These are phyloP conservation scores for Podosphaera aphanis DNA, from an alignment of 2,329 filamentous ascomycete species.

Conservation along the genomic window DNA sequence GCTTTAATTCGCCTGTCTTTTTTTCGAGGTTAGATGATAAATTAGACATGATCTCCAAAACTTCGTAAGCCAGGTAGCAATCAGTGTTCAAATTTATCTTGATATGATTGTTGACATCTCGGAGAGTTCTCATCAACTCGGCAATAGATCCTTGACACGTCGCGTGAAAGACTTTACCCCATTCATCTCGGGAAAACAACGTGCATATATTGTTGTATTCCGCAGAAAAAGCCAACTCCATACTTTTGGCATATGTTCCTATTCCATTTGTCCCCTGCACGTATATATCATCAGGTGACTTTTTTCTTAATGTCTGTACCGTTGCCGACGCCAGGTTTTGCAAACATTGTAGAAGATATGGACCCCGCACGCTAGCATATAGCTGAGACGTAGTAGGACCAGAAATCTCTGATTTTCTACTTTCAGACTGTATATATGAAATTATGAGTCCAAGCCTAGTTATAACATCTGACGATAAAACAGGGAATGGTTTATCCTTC, in stretches of 20 bases:
- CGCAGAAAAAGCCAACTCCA: slow-evolving; percentile 67
- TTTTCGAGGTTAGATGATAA: slow-evolving; percentile 60
- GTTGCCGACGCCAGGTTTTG: slow-evolving; percentile 75
- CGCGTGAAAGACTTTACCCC: slow-evolving; percentile 52
- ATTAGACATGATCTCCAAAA: slow-evolving; percentile 68
- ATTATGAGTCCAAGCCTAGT: slow-evolving; percentile 61
- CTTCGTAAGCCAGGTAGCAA: slow-evolving; percentile 86
- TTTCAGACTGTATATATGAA: slow-evolving; percentile 43
- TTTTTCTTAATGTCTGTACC: slow-evolving; percentile 60
- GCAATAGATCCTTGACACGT: slow-evolving; percentile 58
- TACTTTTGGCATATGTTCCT: slow-evolving; percentile 61
- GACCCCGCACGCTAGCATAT: slow-evolving; percentile 66
- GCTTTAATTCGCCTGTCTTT: slow-evolving; percentile 67
- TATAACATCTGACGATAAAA: slow-evolving; percentile 51
- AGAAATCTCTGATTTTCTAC: slow-evolving; percentile 22
- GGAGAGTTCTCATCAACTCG: slow-evolving; percentile 65
- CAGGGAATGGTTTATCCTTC: slow-evolving; percentile 67
- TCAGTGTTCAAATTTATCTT: slow-evolving; percentile 69
- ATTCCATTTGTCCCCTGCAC: slow-evolving; percentile 77
- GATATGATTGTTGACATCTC: slow-evolving; percentile 77
- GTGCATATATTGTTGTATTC: slow-evolving; percentile 81
- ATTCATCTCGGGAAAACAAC: slow-evolving; percentile 70
- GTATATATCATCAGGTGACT: slow-evolving; percentile 59
- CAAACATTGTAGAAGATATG: slow-evolving; percentile 62
- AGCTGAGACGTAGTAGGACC: slow-evolving; percentile 53